phyloP scores from a whole-genome alignment of 148 eudicot genomes.

The Gaultheria prostrata region DNA sequence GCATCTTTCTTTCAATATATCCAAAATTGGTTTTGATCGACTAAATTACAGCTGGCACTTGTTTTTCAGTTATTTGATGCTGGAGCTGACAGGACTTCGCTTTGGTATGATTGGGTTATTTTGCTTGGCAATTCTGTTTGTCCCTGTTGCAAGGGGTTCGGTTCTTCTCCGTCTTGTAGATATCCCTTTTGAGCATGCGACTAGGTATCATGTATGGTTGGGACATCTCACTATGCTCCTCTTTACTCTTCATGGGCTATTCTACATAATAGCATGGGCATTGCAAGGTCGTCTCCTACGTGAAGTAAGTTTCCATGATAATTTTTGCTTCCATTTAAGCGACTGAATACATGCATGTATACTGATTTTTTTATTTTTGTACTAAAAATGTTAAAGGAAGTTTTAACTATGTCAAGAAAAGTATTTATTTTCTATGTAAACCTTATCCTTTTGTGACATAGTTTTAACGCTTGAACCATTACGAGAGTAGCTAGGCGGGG shows the following conservation, averaged over 20 bases:
- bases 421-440: too few species aligned
- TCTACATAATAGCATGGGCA: constrained; percentile 54
- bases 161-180: constrained; percentile 64
- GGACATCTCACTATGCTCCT: constrained; percentile 79
- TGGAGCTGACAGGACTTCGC: constrained; percentile 47
- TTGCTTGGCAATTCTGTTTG: constrained; percentile 73
- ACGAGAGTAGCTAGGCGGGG: background rate
- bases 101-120: constrained; percentile 62
- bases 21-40: background rate
- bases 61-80: constrained; percentile 44
- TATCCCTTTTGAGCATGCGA: constrained; percentile 86
- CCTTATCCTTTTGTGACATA: too few species aligned
- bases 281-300: constrained; percentile 47
- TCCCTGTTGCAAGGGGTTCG: constrained; percentile 83
- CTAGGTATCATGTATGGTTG: constrained; percentile 86
- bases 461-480: too few species aligned
- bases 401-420: too few species aligned
- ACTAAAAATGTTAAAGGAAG: too few species aligned
- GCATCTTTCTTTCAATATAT: background rate
- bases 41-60: background rate
- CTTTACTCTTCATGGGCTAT: constrained; percentile 78
- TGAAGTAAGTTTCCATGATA: constrained; percentile 37
- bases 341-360: background rate
- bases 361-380: too few species aligned
- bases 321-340: background rate